Conservation (phyloP, 768 basidiomycete genomes). For the Dictyophora rubrovolvata region DNA sequence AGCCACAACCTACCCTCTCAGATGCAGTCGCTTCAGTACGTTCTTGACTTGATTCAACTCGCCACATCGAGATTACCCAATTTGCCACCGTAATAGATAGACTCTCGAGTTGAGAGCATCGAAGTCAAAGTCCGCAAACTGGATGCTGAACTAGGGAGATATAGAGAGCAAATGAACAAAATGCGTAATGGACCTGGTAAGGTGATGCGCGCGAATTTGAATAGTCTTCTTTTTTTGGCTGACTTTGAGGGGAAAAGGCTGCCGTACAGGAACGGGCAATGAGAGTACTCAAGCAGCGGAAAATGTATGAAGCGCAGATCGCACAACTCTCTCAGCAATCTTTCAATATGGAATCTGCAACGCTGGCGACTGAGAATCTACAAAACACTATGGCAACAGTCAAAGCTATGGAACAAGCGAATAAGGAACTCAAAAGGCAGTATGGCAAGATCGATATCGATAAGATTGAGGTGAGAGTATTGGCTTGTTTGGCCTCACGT, state of each 20-base stretch:
- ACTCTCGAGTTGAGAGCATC: conserved; percentile 72
- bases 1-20: conserved; percentile 73
- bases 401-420: conserved; percentile 91
- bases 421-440: conserved; percentile 93
- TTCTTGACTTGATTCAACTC: conserved; percentile 5
- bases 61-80: neutral
- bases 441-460: conserved; percentile 96
- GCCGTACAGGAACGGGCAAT: conserved; percentile 94
- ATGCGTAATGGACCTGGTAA: conserved; percentile 91
- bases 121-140: conserved; percentile 97
- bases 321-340: conserved; percentile 87
- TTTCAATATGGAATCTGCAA: conserved; percentile 97
- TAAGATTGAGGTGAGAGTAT: conserved; percentile 80
- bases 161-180: conserved; percentile 95
- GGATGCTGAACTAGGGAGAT: conserved; percentile 82
- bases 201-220: conserved; percentile 33
- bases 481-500: neutral
- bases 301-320: conserved; percentile 91
- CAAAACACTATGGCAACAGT: conserved; percentile 99
- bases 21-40: conserved; percentile 89
- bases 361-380: conserved; percentile 93
- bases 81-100: conserved; percentile 49
- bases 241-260: conserved; percentile 33
- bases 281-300: conserved; percentile 87
- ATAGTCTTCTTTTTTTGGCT: neutral